A percentile compares a stretch with the other conserved stretches of the same genome.
These are phyloP conservation scores for Microglena sp. DNA, from an alignment of 139 green algal species.

Conservation along the genomic window DNA sequence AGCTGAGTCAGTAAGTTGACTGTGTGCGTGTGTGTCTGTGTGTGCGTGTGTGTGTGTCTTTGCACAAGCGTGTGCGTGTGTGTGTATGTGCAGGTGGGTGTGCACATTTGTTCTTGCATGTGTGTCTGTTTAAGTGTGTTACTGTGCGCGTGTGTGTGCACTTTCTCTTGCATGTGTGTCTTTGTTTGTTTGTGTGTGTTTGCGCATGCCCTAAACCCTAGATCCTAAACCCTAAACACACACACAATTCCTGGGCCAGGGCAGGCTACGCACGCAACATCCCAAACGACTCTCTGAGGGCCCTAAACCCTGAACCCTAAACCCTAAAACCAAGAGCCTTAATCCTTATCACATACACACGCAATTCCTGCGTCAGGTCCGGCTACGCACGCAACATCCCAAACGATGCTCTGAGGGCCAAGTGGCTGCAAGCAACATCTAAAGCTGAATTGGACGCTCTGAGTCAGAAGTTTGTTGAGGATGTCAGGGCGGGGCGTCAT, in stretches of 20 bases:
- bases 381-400: background rate
- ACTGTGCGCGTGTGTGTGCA: background rate
- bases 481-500: background rate
- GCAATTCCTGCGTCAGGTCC: background rate
- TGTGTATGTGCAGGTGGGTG: background rate
- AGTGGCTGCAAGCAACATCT: no score
- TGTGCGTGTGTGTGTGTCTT: background rate
- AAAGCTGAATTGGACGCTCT: background rate
- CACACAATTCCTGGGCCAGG: background rate
- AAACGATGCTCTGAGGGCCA: background rate
- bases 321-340: background rate
- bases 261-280: background rate
- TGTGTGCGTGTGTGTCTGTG: background rate
- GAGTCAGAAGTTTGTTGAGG: conserved; percentile 1
- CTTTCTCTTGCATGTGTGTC: background rate
- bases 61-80: background rate
- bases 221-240: no score
- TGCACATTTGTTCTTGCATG: background rate
- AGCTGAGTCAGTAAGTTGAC: background rate
- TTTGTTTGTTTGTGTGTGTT: background rate
- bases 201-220: background rate
- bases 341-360: no score
- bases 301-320: conserved; percentile 1
- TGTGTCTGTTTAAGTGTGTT: background rate
- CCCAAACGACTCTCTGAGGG: background rate